phyloP scores from a whole-genome alignment of 2,329 filamentous ascomycete genomes.

The Fusarium sp. region DNA sequence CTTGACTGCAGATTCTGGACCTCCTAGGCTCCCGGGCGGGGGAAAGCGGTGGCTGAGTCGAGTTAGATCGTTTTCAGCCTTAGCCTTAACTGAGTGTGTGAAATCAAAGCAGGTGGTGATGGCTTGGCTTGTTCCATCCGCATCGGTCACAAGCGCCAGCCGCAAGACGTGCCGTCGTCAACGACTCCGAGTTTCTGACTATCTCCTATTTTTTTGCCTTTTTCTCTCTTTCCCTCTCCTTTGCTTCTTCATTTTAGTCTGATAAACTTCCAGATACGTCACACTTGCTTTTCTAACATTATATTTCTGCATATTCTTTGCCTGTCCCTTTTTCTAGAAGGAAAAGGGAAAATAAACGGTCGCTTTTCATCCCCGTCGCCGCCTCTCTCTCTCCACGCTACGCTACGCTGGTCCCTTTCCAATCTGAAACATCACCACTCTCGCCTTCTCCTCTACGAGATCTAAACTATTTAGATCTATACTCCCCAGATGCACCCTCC shows the following conservation, averaged over 20 bases:
- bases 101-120: conserved; percentile 6
- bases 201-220: conserved; percentile 3
- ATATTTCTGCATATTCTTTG: neutral
- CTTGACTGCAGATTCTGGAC: neutral
- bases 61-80: neutral
- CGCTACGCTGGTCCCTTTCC: conserved; percentile 11
- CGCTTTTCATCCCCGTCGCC: conserved; percentile 1
- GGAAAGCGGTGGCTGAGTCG: neutral
- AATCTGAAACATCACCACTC: conserved; percentile 33
- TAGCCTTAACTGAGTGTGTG: neutral
- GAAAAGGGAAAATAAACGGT: neutral
- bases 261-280: neutral
- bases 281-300: conserved; percentile 14
- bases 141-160: conserved; percentile 32
- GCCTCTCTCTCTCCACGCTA: neutral
- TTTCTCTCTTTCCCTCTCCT: conserved; percentile 7
- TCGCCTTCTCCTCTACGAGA: conserved; percentile 26
- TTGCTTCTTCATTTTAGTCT: neutral
- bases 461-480: conserved; percentile 21
- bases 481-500: conserved; percentile 37
- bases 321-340: conserved; percentile 3
- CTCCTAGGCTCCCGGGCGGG: neutral
- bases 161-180: neutral
- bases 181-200: conserved; percentile 3
- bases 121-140: neutral